A percentile compares a stretch with the other conserved stretches of the same genome.
These are phyloP conservation scores for Solanum clarkiae DNA, from an alignment of 257 asterid genomes.

Conservation along the genomic window DNA sequence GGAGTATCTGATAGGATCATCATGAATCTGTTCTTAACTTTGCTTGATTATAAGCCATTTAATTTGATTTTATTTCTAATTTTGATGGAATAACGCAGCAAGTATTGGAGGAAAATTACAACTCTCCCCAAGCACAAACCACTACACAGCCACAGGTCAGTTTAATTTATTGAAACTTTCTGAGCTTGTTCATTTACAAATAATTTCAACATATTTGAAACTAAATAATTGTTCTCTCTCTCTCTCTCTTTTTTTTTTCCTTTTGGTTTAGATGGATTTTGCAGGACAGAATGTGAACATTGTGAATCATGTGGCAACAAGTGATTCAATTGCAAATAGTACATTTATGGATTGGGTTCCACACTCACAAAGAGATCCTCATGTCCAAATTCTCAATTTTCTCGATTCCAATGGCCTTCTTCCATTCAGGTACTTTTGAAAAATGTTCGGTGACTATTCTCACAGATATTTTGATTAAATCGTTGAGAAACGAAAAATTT, in stretches of 20 bases:
- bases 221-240: neutral
- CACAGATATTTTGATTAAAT: too few species aligned
- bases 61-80: neutral
- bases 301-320: slow-evolving; percentile 1
- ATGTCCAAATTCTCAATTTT: slow-evolving; percentile 58
- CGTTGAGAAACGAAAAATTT: too few species aligned
- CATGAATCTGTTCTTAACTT: neutral
- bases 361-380: slow-evolving; percentile 40
- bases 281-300: slow-evolving; percentile 12
- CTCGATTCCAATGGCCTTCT: slow-evolving; percentile 59
- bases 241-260: too few species aligned
- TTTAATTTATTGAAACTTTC: neutral
- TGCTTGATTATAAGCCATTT: neutral
- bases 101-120: slow-evolving; percentile 41
- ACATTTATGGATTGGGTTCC: slow-evolving; percentile 58
- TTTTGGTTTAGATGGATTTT: slow-evolving; percentile 35
- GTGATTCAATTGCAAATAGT: slow-evolving; percentile 24
- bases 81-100: slow-evolving; percentile 20
- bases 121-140: slow-evolving; percentile 29
- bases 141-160: slow-evolving; percentile 27
- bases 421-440: slow-evolving; percentile 34
- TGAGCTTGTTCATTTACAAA: neutral
- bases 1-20: neutral
- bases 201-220: neutral
- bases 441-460: too few species aligned